A percentile compares a stretch with the other conserved stretches of the same genome.
phyloP scores from a whole-genome alignment of 129 eudicot genomes.

The Dittrichia graveolens region DNA sequence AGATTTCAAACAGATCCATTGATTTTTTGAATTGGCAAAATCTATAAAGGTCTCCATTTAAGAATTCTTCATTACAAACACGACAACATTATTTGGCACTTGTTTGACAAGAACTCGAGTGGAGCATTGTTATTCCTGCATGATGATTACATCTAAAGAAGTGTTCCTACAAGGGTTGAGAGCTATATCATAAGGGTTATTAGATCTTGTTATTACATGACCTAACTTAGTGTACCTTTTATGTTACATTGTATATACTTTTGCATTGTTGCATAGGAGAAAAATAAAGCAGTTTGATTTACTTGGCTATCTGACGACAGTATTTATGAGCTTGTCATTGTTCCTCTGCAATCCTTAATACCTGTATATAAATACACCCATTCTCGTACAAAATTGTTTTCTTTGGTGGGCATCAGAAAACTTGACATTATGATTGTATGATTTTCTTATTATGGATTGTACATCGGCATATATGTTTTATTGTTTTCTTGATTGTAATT shows the following conservation, averaged over 20 bases:
- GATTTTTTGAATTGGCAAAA: background rate
- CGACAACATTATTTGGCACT: background rate
- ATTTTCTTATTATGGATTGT: background rate
- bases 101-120: background rate
- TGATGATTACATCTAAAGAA: constrained; percentile 1
- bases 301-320: background rate
- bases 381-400: background rate
- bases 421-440: background rate
- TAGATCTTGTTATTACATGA: background rate
- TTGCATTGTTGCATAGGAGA: constrained; percentile 1
- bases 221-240: background rate
- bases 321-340: background rate
- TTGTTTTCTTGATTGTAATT: background rate
- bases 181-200: background rate
- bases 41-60: background rate
- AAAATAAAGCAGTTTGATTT: background rate
- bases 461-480: background rate
- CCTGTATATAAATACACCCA: background rate
- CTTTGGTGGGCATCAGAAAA: background rate
- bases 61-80: constrained; percentile 4
- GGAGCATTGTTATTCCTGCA: background rate
- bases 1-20: background rate
- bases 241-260: background rate
- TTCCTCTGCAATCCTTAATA: background rate
- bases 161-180: background rate